A percentile compares a stretch with the other conserved stretches of the same genome.
These are phyloP conservation scores for Linnemannia schmuckeri DNA, from an alignment of 192 early-diverging fungal species.

Conservation along the genomic window DNA sequence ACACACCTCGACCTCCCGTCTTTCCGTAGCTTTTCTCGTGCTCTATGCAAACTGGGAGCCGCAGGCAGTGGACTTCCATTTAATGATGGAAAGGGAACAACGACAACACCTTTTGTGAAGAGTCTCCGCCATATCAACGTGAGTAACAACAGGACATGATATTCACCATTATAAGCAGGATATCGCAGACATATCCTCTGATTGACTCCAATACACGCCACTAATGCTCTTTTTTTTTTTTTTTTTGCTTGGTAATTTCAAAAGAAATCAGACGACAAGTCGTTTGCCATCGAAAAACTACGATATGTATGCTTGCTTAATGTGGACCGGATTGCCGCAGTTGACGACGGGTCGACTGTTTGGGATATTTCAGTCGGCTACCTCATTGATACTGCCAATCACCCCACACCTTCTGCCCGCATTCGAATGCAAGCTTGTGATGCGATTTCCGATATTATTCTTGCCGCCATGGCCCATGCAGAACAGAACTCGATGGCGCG, in stretches of 20 bases:
- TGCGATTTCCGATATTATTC: slow-evolving; percentile 80
- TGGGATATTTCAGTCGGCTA: slow-evolving; percentile 80
- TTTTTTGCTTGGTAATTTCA: neutral
- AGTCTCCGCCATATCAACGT: slow-evolving; percentile 55
- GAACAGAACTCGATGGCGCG: slow-evolving; percentile 68
- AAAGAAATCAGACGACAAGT: slow-evolving; percentile 79
- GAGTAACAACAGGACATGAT: slow-evolving; percentile 3
- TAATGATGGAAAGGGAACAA: slow-evolving; percentile 47
- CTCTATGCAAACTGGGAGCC: slow-evolving; percentile 75
- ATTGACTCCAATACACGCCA: too few species aligned
- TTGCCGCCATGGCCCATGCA: slow-evolving; percentile 78
- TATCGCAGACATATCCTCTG: too few species aligned
- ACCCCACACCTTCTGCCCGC: slow-evolving; percentile 56
- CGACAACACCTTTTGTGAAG: slow-evolving; percentile 45
- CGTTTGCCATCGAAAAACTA: slow-evolving; percentile 84
- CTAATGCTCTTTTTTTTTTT: neutral
- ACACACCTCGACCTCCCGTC: slow-evolving; percentile 67
- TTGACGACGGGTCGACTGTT: slow-evolving; percentile 53
- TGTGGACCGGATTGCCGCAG: slow-evolving; percentile 62
- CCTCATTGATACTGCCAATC: slow-evolving; percentile 83
- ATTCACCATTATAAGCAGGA: neutral
- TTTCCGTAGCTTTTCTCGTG: slow-evolving; percentile 74
- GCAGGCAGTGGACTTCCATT: slow-evolving; percentile 64
- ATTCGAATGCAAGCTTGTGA: slow-evolving; percentile 85
- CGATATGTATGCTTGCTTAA: slow-evolving; percentile 73